These are phyloP conservation scores for Teunomyces funiuensis DNA, from an alignment of 805 yeast species.

Conservation along the genomic window DNA sequence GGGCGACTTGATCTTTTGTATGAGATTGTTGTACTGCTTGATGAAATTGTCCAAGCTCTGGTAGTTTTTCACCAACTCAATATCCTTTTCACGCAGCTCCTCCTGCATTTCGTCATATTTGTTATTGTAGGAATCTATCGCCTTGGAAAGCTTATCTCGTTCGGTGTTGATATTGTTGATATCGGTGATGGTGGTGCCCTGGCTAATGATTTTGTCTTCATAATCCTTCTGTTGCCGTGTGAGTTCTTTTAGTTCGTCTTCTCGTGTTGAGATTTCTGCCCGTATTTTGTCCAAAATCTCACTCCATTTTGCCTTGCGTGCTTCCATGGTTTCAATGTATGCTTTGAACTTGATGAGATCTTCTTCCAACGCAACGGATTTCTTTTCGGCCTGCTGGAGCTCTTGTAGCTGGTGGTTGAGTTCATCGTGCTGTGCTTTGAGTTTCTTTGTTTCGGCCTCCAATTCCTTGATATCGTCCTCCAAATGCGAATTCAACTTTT, in stretches of 20 bases:
- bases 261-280: conserved; percentile 49
- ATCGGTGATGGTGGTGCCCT: conserved; percentile 60
- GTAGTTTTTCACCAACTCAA: conserved; percentile 47
- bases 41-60: conserved; percentile 53
- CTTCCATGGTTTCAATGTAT: conserved; percentile 67
- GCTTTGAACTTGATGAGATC: conserved; percentile 70
- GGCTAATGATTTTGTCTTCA: conserved; percentile 43
- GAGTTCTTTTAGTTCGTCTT: conserved; percentile 40
- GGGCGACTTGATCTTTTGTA: conserved; percentile 48
- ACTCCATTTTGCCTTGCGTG: conserved; percentile 66
- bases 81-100: conserved; percentile 49
- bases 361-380: conserved; percentile 61
- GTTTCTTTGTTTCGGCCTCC: conserved; percentile 37
- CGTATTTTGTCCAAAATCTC: conserved; percentile 54
- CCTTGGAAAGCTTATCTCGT: conserved; percentile 55
- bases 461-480: conserved; percentile 44
- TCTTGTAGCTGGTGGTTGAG: conserved; percentile 46
- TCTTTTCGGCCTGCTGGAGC: conserved; percentile 53
- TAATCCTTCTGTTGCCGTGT: conserved; percentile 42
- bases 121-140: conserved; percentile 45
- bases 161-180: conserved; percentile 64
- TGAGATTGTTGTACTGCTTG: conserved; percentile 55
- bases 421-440: conserved; percentile 40
- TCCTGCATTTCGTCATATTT: conserved; percentile 48
- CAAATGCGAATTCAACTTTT: conserved; percentile 50